These are phyloP conservation scores for Leccinum arenicola DNA, from an alignment of 768 basidiomycete species.

Conservation along the genomic window DNA sequence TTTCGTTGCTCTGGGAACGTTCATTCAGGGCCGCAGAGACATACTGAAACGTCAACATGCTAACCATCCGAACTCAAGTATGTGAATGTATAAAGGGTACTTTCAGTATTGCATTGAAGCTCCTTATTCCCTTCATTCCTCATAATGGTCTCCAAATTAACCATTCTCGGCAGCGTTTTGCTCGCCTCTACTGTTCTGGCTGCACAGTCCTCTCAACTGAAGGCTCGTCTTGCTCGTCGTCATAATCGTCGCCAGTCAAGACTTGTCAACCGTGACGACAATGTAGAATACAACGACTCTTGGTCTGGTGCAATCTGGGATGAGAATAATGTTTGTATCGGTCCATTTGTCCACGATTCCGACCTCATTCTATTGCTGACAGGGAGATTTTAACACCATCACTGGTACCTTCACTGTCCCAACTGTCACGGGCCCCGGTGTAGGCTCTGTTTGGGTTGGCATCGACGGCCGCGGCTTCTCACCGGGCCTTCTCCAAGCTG, in stretches of 20 bases:
- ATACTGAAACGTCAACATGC: background rate
- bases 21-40: background rate
- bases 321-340: constrained; percentile 7
- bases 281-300: constrained; percentile 12
- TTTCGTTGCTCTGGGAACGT: background rate
- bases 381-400: constrained; percentile 11
- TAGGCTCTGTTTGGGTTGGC: constrained; percentile 14
- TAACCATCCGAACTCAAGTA: background rate
- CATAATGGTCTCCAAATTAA: constrained; percentile 19
- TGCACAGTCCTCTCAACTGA: constrained; percentile 13
- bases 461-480: constrained; percentile 12
- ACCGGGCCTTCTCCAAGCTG: constrained; percentile 15
- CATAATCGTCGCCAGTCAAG: constrained; percentile 12
- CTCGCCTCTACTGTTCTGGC: constrained; percentile 19
- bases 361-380: background rate
- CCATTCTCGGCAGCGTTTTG: constrained; percentile 16
- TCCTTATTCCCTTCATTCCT: background rate
- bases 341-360: background rate
- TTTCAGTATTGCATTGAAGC: background rate
- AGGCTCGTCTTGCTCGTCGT: constrained; percentile 15
- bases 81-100: background rate
- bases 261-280: constrained; percentile 3
- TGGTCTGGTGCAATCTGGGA: constrained; percentile 22
- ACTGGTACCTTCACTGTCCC: constrained; percentile 13
- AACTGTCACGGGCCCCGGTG: background rate